These are phyloP conservation scores for Populus hybrid DNA, from an alignment of 441 rosid genomes.

Conservation along the genomic window DNA sequence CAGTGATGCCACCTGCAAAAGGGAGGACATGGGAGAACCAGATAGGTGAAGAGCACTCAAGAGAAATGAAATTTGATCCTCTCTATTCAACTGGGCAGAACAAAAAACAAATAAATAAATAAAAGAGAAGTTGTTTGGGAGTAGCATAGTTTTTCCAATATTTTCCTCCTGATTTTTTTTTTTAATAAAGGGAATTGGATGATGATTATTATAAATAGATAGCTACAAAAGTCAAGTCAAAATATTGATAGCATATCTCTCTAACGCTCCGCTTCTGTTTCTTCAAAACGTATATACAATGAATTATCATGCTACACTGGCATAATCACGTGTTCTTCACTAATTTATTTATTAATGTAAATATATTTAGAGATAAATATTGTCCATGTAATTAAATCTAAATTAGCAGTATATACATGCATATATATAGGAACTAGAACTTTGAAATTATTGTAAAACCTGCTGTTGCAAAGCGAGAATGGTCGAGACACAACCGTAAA, in stretches of 20 bases:
- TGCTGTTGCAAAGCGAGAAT: constrained; percentile 90
- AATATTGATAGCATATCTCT: too few species aligned
- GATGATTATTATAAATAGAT: too few species aligned
- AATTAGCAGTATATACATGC: background rate
- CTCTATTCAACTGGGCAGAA: background rate
- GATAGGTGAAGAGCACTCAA: background rate
- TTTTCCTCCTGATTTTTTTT: too few species aligned
- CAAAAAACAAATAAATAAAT: background rate
- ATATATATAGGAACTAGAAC: background rate
- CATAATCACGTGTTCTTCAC: too few species aligned
- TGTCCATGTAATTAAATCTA: background rate
- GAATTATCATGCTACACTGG: too few species aligned
- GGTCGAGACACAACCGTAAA: constrained; percentile 87
- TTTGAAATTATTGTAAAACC: constrained; percentile 28
- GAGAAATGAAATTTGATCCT: background rate
- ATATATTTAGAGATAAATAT: background rate
- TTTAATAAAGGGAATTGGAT: too few species aligned
- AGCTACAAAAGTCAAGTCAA: too few species aligned
- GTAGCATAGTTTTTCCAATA: too few species aligned
- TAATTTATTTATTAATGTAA: too few species aligned
- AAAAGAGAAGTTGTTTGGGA: background rate
- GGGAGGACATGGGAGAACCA: background rate
- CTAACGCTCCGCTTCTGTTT: background rate
- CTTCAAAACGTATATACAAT: background rate
- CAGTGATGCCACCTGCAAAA: constrained; percentile 64